Evolutionary conservation across 495 filamentous ascomycete species (phyloP).

Genomic region (Durotheca rogersii): DNA sequence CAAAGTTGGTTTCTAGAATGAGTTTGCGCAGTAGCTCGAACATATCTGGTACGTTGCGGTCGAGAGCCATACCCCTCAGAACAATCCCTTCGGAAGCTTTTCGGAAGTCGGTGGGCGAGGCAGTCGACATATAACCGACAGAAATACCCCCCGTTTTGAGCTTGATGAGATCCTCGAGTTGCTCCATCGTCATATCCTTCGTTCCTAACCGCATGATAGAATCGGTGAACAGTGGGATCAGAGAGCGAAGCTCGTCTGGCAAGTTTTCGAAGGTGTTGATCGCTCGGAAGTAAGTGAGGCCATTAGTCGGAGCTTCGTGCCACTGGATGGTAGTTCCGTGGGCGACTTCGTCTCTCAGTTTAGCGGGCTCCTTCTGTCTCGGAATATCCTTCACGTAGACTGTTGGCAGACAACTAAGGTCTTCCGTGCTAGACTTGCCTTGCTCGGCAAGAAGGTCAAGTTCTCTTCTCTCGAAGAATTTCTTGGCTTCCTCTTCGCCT

Average conservation of each 20-base stretch:
- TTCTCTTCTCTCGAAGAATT: conserved; percentile 70
- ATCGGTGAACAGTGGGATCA: conserved; percentile 90
- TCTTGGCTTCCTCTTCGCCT: conserved; percentile 66
- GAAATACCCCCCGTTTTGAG: conserved; percentile 92
- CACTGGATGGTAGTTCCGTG: conserved; percentile 75
- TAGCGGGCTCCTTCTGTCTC: conserved; percentile 68
- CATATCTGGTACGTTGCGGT: conserved; percentile 87
- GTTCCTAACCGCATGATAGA: conserved; percentile 91
- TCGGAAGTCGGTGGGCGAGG: conserved; percentile 69
- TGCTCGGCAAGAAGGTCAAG: conserved; percentile 80
- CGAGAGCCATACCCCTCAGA: conserved; percentile 81
- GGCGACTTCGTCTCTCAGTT: conserved; percentile 66
- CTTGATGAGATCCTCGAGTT: conserved; percentile 93
- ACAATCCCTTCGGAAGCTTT: conserved; percentile 76
- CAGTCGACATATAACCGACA: conserved; percentile 72
- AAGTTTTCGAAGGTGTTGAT: conserved; percentile 76
- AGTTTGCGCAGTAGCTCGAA: conserved; percentile 79
- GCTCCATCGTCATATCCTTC: conserved; percentile 82
- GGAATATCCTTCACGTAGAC: conserved; percentile 86
- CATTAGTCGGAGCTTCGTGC: conserved; percentile 91
- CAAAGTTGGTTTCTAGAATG: conserved; percentile 85
- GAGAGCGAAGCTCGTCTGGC: conserved; percentile 78
- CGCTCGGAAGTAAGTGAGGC: conserved; percentile 92
- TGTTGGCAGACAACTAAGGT: conserved; percentile 84
- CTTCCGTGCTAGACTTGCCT: conserved; percentile 74